These are phyloP conservation scores for Micractinium sp. DNA, from an alignment of 139 green algal genomes.

Conservation along the genomic window DNA sequence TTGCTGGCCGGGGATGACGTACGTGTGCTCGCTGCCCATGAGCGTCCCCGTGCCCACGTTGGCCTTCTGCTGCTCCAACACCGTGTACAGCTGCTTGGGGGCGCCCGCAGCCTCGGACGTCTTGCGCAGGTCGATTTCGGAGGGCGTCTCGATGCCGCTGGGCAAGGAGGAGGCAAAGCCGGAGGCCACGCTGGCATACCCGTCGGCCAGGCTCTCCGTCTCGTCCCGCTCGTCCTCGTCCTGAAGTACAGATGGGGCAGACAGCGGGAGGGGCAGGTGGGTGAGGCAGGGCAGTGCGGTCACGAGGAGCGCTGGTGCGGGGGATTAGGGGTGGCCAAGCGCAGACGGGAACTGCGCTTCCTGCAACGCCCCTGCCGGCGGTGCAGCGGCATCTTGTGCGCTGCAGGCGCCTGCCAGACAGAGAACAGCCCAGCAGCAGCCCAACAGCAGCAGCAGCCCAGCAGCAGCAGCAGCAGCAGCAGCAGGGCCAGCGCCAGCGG, in stretches of 20 bases:
- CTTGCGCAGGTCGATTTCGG: constrained; percentile 93
- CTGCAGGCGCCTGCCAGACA: no score
- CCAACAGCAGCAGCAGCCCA: no score
- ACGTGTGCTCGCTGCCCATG: constrained; percentile 91
- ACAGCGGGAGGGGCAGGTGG: not conserved
- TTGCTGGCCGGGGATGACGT: constrained; percentile 78
- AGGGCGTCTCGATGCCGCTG: constrained; percentile 83
- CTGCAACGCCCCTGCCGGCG: no score
- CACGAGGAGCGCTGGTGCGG: not conserved
- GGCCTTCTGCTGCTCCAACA: constrained; percentile 83
- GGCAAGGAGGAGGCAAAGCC: constrained; percentile 81
- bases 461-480: no score
- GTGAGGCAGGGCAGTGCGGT: not conserved
- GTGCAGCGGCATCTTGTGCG: no score
- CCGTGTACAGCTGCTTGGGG: constrained; percentile 67
- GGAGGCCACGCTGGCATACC: constrained; percentile 62
- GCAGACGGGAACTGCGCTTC: no score
- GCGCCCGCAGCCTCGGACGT: constrained; percentile 35
- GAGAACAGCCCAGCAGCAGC: no score
- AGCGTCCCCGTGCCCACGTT: constrained; percentile 54
- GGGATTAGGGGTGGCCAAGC: no score
- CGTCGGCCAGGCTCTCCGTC: constrained; percentile 51
- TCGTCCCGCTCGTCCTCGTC: constrained; percentile 69
- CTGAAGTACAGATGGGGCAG: not conserved
- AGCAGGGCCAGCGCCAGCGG: no score